Conservation (phyloP, 345 rosid genomes). For the Gossypium raimondii region DNA sequence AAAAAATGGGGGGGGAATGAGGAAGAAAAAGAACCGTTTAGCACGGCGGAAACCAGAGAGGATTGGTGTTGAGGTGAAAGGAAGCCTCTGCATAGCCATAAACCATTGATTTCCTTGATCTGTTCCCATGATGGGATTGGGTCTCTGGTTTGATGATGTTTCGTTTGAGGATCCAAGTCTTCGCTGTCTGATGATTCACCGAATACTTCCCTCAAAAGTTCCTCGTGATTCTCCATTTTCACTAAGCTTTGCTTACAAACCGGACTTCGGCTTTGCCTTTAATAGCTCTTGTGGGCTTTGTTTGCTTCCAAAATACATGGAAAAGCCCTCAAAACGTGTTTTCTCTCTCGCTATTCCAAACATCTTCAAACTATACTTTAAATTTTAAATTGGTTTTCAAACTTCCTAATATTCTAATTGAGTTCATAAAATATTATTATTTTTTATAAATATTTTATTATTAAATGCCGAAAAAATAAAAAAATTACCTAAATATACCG, state of each 20-base stretch:
- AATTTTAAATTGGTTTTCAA: too few species aligned
- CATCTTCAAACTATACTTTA: too few species aligned
- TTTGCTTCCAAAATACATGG: neutral
- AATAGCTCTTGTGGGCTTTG: neutral
- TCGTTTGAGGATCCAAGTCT: constrained; percentile 20
- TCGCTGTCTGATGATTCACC: constrained; percentile 79
- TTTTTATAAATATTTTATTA: too few species aligned
- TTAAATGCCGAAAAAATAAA: too few species aligned
- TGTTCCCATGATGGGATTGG: constrained; percentile 44
- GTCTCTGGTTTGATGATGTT: neutral
- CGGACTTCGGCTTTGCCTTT: neutral
- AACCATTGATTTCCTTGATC: constrained; percentile 48
- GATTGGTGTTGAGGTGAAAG: constrained; percentile 56
- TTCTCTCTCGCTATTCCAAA: too few species aligned
- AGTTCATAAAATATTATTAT: too few species aligned
- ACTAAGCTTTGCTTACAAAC: neutral
- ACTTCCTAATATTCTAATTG: too few species aligned
- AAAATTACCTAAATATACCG: too few species aligned
- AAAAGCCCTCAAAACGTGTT: neutral
- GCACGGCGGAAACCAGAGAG: constrained; percentile 50
- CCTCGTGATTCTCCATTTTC: constrained; percentile 23
- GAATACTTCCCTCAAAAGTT: constrained; percentile 45
- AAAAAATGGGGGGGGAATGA: neutral
- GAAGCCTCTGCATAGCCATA: constrained; percentile 67
- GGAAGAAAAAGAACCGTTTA: constrained; percentile 39